Evolutionary conservation across 805 yeast genomes (phyloP).

Genomic region (Monosporozyma yasuniensis): DNA sequence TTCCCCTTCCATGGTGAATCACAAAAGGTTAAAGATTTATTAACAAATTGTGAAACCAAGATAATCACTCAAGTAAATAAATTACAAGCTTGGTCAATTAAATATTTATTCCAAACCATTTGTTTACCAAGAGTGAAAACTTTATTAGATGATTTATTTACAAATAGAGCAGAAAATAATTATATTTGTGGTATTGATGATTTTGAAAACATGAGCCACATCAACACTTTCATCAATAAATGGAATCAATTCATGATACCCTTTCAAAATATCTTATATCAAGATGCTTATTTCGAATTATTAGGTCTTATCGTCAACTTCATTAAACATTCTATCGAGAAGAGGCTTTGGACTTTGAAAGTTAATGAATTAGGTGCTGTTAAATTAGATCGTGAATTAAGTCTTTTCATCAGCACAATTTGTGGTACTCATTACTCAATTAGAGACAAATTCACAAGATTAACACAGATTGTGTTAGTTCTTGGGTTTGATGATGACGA

Average conservation of each 20-base stretch:
- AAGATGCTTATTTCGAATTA: slow-evolving; percentile 40
- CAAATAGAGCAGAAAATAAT: slow-evolving; percentile 16
- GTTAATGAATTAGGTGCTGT: slow-evolving; percentile 79
- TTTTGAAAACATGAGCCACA: slow-evolving; percentile 30
- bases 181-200: slow-evolving; percentile 27
- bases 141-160: slow-evolving; percentile 36
- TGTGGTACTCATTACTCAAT: slow-evolving; percentile 65
- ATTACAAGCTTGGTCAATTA: slow-evolving; percentile 33
- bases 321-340: slow-evolving; percentile 51
- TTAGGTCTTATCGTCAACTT: slow-evolving; percentile 44
- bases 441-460: slow-evolving; percentile 67
- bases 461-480: slow-evolving; percentile 76
- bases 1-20: slow-evolving; percentile 34
- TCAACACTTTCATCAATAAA: slow-evolving; percentile 45
- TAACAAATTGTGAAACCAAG: slow-evolving; percentile 19
- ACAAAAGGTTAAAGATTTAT: slow-evolving; percentile 18
- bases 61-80: slow-evolving; percentile 24
- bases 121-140: slow-evolving; percentile 32
- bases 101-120: slow-evolving; percentile 35
- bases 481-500: slow-evolving; percentile 74
- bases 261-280: slow-evolving; percentile 48
- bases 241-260: slow-evolving; percentile 66
- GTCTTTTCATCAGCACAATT: slow-evolving; percentile 61
- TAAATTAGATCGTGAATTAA: slow-evolving; percentile 72
- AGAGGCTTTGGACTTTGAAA: slow-evolving; percentile 55